These are phyloP conservation scores for Pyrenopolyporus hunteri DNA, from an alignment of 495 filamentous ascomycete species.

Conservation along the genomic window DNA sequence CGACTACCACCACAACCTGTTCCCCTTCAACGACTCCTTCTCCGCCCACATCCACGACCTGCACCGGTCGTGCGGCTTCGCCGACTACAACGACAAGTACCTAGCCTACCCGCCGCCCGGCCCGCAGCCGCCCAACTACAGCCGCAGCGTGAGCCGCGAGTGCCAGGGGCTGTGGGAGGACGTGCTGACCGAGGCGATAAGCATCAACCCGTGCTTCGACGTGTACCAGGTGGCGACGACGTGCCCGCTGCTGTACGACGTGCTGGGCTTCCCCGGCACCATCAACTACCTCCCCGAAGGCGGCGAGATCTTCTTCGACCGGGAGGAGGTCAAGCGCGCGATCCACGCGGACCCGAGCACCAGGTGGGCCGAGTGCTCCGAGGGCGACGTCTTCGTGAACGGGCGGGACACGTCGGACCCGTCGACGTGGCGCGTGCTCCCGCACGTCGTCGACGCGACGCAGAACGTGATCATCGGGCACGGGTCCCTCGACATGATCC, in stretches of 20 bases:
- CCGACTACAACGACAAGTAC: constrained; percentile 65
- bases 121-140: constrained; percentile 56
- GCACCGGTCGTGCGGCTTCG: constrained; percentile 71
- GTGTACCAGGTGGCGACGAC: constrained; percentile 77
- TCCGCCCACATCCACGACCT: constrained; percentile 62
- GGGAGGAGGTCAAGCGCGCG: constrained; percentile 73
- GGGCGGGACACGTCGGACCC: constrained; percentile 58
- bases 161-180: constrained; percentile 56
- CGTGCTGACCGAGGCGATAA: constrained; percentile 60
- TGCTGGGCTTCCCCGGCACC: constrained; percentile 73
- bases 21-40: constrained; percentile 73
- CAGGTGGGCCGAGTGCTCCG: constrained; percentile 68
- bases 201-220: constrained; percentile 83
- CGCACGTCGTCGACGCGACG: constrained; percentile 72
- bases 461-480: constrained; percentile 75
- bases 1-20: constrained; percentile 67
- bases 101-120: constrained; percentile 72
- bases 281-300: constrained; percentile 59
- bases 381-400: constrained; percentile 62
- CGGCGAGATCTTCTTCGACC: constrained; percentile 75
- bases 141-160: constrained; percentile 43
- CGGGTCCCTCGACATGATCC: constrained; percentile 65
- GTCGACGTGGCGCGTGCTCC: constrained; percentile 63
- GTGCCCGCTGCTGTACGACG: constrained; percentile 76
- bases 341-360: constrained; percentile 67